Base-by-base conservation (phyloP, 2,329 filamentous ascomycete species). In the Gliomastix tumulicola region DNA sequence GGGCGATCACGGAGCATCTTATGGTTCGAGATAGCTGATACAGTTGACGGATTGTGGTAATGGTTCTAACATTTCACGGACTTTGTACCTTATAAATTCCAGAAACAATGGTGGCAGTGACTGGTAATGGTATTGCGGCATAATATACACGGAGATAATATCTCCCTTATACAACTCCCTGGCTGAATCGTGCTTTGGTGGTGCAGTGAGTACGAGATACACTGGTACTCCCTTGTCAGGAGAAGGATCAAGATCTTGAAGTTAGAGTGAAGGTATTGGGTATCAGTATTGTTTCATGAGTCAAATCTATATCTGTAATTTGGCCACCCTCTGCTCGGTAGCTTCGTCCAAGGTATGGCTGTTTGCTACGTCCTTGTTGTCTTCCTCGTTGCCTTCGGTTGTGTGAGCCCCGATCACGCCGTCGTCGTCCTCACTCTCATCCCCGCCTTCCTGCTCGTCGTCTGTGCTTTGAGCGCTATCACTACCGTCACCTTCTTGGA, bases 11-110 rank as follows among this genome's bases (percentile, higher is more conserved):
- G 45, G 49, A 59, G 48, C 55, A 63, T 61, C 28, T 55, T 60
- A 60, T 54, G 50, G 50, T 49, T 49, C 51, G 50, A 55, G 49
- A 49, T 58, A 51, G 48, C 48, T 51, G 46, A 50, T 59, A 52
- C 45, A 50, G 45, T 49, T 48, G 50, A 51, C 46, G 48, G 50
- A 46, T 48, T 47, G 46, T 44, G 44, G 46, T 43, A 44, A 43
- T 47, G 47, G 47, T 46, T 46, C 40, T 16, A 28, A 28, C 25
- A 54, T 57, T 51, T 60, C 48, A 54, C 48, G 46, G 47, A 49
- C 49, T 55, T 60, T 65, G 60, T 65, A 63, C 56, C 54, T 53
- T 63, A 63, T 16, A 27, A n/a, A n/a, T n/a, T n/a, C n/a, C n/a
- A n/a, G n/a, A n/a, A n/a, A n/a, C n/a, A n/a, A n/a, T n/a, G n/a